Conservation (phyloP, 495 filamentous ascomycete genomes). For the Hypoxylon subgilvum region DNA sequence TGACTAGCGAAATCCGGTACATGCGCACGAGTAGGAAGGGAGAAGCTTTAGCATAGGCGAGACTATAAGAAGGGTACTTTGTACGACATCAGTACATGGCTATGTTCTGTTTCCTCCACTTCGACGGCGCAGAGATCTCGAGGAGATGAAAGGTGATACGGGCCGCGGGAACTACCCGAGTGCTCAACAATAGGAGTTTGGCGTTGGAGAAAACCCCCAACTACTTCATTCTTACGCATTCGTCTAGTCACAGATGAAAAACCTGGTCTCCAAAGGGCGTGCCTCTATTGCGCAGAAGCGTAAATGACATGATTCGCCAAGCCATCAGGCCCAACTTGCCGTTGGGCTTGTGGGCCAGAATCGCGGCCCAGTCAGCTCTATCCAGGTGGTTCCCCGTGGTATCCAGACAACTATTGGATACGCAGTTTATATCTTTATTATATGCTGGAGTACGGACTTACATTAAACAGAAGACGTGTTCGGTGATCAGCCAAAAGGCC, state of each 20-base stretch:
- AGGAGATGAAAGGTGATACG: not conserved
- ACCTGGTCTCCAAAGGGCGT: constrained; percentile 5
- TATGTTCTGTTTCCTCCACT: not conserved
- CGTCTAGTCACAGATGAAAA: constrained; percentile 3
- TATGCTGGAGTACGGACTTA: constrained; percentile 24
- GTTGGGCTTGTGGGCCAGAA: constrained; percentile 28
- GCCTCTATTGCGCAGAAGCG: constrained; percentile 11
- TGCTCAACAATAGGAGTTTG: constrained; percentile 17
- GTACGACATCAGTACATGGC: no score
- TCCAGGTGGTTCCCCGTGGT: constrained; percentile 25
- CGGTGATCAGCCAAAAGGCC: constrained; percentile 26
- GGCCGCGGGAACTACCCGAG: not conserved
- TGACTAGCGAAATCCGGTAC: no score
- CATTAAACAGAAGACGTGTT: constrained; percentile 32
- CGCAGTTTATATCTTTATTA: constrained; percentile 1
- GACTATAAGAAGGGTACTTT: no score
- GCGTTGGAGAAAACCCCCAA: not conserved
- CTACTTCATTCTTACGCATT: not conserved
- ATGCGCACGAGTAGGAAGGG: no score
- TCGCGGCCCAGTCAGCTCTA: constrained; percentile 25
- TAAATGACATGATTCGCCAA: constrained; percentile 29
- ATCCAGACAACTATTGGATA: constrained; percentile 5
- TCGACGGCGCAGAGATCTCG: not conserved
- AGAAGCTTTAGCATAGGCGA: no score
- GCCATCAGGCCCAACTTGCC: constrained; percentile 30